phyloP scores from a whole-genome alignment of 2,329 filamentous ascomycete species.

The Myrmaecium sp. region DNA sequence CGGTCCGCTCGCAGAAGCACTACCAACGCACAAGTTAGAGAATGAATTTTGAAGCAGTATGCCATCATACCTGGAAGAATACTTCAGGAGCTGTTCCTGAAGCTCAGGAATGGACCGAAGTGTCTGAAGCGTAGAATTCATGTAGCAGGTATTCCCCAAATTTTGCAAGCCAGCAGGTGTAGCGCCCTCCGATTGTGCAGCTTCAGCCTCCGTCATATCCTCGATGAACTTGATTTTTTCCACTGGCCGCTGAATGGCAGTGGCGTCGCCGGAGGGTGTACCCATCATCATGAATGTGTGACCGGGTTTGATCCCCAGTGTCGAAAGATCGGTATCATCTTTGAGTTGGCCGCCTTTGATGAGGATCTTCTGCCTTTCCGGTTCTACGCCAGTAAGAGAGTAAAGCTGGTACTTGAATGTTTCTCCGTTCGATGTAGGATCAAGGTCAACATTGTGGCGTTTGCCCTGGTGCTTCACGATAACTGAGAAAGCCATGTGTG shows the following conservation, averaged over 20 bases:
- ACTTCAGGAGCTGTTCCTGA: constrained; percentile 57
- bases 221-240: constrained; percentile 78
- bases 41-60: background rate
- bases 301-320: constrained; percentile 68
- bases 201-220: constrained; percentile 93
- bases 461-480: constrained; percentile 91
- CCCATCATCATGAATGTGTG: constrained; percentile 96
- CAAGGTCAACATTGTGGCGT: constrained; percentile 86
- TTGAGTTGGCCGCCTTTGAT: constrained; percentile 91
- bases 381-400: constrained; percentile 89
- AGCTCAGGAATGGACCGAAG: constrained; percentile 81
- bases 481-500: no score
- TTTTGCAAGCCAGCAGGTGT: constrained; percentile 81
- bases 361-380: constrained; percentile 88
- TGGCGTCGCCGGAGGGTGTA: constrained; percentile 52
- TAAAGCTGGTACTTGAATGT: constrained; percentile 92
- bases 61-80: constrained; percentile 27
- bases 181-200: constrained; percentile 65
- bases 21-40: constrained; percentile 1
- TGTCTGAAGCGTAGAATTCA: constrained; percentile 93
- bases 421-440: constrained; percentile 68
- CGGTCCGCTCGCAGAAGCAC: constrained; percentile 13
- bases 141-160: constrained; percentile 93
- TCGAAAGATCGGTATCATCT: constrained; percentile 76
- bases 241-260: constrained; percentile 50